Conservation (phyloP, 1,284 basidiomycete species). For the Phellopilus nigrolimitatus region DNA sequence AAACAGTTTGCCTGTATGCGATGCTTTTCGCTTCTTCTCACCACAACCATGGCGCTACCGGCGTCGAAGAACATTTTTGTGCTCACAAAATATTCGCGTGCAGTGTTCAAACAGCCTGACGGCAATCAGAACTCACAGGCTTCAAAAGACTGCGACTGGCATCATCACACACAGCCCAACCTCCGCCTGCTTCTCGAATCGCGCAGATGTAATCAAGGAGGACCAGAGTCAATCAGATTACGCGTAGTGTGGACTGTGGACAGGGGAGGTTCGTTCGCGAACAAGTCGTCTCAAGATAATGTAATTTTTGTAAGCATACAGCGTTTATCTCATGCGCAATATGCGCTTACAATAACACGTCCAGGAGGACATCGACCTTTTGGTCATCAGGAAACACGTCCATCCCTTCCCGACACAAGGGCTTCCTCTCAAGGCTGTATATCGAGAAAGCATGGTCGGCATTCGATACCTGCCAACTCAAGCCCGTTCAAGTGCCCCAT, state of each 20-base stretch:
- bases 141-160: conserved; percentile 51
- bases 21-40: neutral
- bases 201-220: conserved; percentile 42
- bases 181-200: conserved; percentile 58
- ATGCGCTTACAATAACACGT: neutral
- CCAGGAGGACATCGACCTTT: conserved; percentile 72
- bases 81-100: conserved; percentile 64
- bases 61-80: conserved; percentile 8
- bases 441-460: conserved; percentile 64
- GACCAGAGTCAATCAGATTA: conserved; percentile 56
- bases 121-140: conserved; percentile 23
- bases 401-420: conserved; percentile 34
- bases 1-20: neutral
- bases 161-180: conserved; percentile 67
- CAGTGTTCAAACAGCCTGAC: conserved; percentile 34
- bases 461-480: conserved; percentile 59
- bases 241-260: conserved; percentile 60
- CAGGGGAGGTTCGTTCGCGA: conserved; percentile 25
- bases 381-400: conserved; percentile 40
- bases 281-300: conserved; percentile 1
- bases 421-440: conserved; percentile 70
- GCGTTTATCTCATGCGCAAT: neutral
- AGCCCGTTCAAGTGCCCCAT: conserved; percentile 32
- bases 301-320: conserved; percentile 17
- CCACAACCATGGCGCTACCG: neutral